These are phyloP conservation scores for Primulina tabacum DNA, from an alignment of 257 asterid genomes.

Conservation along the genomic window DNA sequence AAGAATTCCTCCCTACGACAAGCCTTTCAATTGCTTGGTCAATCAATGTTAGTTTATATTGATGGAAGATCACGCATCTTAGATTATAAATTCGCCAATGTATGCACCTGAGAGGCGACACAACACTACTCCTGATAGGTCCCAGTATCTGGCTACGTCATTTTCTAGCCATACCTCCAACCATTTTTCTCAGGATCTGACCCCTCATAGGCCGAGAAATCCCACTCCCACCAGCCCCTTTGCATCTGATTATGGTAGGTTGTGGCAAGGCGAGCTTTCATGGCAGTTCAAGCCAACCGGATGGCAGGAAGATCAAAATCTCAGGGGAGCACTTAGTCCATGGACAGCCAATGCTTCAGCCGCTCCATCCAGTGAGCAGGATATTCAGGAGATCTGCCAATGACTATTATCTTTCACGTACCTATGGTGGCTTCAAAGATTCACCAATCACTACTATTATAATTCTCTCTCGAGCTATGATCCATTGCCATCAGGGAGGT, in stretches of 20 bases:
- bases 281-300: slow-evolving; percentile 68
- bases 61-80: slow-evolving; percentile 43
- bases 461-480: slow-evolving; percentile 37
- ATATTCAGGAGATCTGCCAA: slow-evolving; percentile 61
- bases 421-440: slow-evolving; percentile 34
- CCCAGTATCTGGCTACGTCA: slow-evolving; percentile 37
- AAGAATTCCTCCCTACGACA: background rate
- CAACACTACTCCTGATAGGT: slow-evolving; percentile 44
- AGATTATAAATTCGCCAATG: slow-evolving; percentile 28
- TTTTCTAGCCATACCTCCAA: slow-evolving; percentile 44
- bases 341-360: slow-evolving; percentile 40
- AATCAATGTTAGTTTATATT: background rate
- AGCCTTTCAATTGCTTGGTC: background rate
- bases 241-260: slow-evolving; percentile 55
- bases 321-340: slow-evolving; percentile 70
- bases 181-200: slow-evolving; percentile 27
- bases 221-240: slow-evolving; percentile 61
- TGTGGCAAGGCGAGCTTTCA: slow-evolving; percentile 69
- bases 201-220: slow-evolving; percentile 24
- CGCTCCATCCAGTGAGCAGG: slow-evolving; percentile 36
- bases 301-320: slow-evolving; percentile 48
- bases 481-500: slow-evolving; percentile 39
- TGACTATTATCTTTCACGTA: slow-evolving; percentile 51
- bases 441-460: slow-evolving; percentile 31
- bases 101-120: slow-evolving; percentile 27